Conservation (phyloP, 2,329 filamentous ascomycete genomes). For the Paracamarosporium sp. region DNA sequence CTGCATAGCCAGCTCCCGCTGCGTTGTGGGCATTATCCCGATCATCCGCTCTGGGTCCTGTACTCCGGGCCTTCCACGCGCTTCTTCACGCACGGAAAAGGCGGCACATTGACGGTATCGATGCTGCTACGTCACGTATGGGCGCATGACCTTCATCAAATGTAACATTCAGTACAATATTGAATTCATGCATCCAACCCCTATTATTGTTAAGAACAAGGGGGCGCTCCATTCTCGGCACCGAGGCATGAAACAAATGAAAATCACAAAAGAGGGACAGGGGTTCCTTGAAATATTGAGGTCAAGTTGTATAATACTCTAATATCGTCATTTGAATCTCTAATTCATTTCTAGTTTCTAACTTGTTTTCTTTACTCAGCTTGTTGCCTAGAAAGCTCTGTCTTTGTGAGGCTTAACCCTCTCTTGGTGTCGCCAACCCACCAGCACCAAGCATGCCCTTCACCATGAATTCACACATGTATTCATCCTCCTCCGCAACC, state of each 20-base stretch:
- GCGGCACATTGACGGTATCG: background rate
- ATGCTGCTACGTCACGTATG: background rate
- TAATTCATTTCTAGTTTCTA: background rate
- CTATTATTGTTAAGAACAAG: background rate
- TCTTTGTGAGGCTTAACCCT: background rate
- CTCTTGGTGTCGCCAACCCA: background rate
- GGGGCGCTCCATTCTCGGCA: background rate
- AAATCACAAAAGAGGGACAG: background rate
- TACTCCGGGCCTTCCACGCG: background rate
- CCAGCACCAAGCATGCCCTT: background rate
- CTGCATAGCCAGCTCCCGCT: background rate
- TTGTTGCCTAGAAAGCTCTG: background rate
- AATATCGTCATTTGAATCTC: too few relatives aligned
- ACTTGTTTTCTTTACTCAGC: background rate
- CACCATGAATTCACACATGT: conserved; percentile 10
- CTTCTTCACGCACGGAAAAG: background rate
- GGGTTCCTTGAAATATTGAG: background rate
- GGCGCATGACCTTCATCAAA: background rate
- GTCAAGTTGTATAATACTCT: too few relatives aligned
- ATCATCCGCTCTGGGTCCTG: background rate
- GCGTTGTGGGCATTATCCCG: background rate
- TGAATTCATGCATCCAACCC: background rate
- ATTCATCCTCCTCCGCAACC: conserved; percentile 51
- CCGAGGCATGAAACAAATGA: background rate
- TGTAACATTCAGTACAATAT: background rate